These are phyloP conservation scores for Apophysomyces ossiformis DNA, from an alignment of 371 early-diverging fungal genomes.

Conservation along the genomic window DNA sequence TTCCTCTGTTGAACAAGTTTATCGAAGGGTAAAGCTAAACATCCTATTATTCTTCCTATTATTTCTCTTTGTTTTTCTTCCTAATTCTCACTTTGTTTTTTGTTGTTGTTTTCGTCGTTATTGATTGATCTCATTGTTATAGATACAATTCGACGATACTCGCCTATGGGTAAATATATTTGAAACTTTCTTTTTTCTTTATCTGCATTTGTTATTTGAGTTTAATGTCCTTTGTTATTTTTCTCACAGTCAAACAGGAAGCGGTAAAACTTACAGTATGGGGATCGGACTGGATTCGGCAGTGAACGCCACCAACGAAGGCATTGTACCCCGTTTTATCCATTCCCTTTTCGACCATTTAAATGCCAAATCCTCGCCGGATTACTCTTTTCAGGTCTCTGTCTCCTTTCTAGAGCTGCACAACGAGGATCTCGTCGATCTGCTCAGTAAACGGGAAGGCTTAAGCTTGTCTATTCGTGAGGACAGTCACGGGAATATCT, in stretches of 20 bases:
- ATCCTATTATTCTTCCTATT: background rate
- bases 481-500: constrained; percentile 86
- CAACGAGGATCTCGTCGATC: constrained; percentile 93
- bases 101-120: constrained; percentile 6
- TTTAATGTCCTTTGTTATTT: constrained; percentile 7
- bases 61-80: background rate
- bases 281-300: constrained; percentile 63
- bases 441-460: constrained; percentile 58
- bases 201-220: constrained; percentile 14
- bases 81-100: background rate
- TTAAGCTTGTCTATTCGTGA: constrained; percentile 73
- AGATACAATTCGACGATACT: constrained; percentile 87
- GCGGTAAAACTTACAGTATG: constrained; percentile 97
- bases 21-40: constrained; percentile 70
- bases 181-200: constrained; percentile 19
- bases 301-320: constrained; percentile 35
- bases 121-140: background rate
- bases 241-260: constrained; percentile 49
- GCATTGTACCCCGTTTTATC: constrained; percentile 87
- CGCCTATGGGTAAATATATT: constrained; percentile 87
- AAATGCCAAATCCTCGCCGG: constrained; percentile 31
- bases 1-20: constrained; percentile 71
- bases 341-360: constrained; percentile 55
- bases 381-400: constrained; percentile 59
- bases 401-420: constrained; percentile 92